Evolutionary conservation across 805 yeast species (phyloP).

Genomic region (Teunomyces lycoperdinae): DNA sequence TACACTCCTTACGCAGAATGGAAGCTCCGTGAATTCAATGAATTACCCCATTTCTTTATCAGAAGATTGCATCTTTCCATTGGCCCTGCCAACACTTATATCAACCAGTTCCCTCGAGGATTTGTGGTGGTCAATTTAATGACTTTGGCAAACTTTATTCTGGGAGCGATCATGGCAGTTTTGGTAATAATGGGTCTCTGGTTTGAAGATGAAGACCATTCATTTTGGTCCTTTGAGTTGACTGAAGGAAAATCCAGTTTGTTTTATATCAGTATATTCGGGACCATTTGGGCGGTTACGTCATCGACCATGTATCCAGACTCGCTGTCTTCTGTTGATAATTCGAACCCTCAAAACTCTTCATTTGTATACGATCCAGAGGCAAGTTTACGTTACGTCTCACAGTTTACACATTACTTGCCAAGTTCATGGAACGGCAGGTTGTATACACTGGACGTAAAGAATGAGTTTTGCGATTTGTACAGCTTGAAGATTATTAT

Average conservation of each 20-base stretch:
- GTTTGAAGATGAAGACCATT: slow-evolving; percentile 76
- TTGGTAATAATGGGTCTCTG: slow-evolving; percentile 61
- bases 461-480: slow-evolving; percentile 73
- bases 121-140: slow-evolving; percentile 34
- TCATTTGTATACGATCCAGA: slow-evolving; percentile 86
- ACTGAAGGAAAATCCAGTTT: slow-evolving; percentile 76
- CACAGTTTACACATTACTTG: slow-evolving; percentile 85
- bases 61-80: slow-evolving; percentile 74
- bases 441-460: slow-evolving; percentile 81
- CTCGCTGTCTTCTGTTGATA: slow-evolving; percentile 20
- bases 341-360: slow-evolving; percentile 21
- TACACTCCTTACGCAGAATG: slow-evolving; percentile 94
- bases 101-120: slow-evolving; percentile 90
- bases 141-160: slow-evolving; percentile 52
- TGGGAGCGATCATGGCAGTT: slow-evolving; percentile 89
- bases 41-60: slow-evolving; percentile 82
- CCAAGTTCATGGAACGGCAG: slow-evolving; percentile 86
- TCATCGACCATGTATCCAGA: slow-evolving; percentile 53
- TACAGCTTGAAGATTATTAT: slow-evolving; percentile 73
- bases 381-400: slow-evolving; percentile 71
- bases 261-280: slow-evolving; percentile 85
- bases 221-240: slow-evolving; percentile 84
- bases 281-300: slow-evolving; percentile 83
- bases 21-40: slow-evolving; percentile 93
- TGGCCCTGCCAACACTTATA: slow-evolving; percentile 76